Conservation (phyloP, 129 eudicot genomes). For the Flaveria linearis region DNA sequence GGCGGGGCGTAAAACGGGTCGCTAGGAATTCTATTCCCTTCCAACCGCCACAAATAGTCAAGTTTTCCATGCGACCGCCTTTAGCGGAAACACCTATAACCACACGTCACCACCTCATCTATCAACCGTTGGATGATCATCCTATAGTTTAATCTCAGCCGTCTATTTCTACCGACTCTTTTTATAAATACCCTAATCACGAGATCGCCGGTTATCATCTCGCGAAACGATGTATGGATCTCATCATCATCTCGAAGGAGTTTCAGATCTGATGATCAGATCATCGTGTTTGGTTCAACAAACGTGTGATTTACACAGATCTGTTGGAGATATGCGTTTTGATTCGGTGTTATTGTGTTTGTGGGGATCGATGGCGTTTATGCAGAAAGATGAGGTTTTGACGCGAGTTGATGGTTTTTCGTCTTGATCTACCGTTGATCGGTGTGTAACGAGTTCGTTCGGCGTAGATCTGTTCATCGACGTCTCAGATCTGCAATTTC, state of each 20-base stretch:
- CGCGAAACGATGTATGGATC: neutral
- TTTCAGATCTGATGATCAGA: neutral
- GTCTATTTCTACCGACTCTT: conserved; percentile 16
- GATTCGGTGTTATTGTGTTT: neutral
- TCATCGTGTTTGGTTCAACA: neutral
- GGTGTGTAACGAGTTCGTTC: no score
- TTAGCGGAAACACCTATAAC: conserved; percentile 9
- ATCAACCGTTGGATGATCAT: conserved; percentile 21
- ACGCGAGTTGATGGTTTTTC: conserved; percentile 1
- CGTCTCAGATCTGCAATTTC: conserved; percentile 7
- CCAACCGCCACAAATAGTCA: conserved; percentile 1
- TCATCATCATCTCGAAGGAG: neutral
- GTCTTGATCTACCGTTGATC: conserved; percentile 2
- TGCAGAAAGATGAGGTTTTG: conserved; percentile 4
- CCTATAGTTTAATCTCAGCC: conserved; percentile 13
- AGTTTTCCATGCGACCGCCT: conserved; percentile 29
- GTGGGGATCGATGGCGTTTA: neutral
- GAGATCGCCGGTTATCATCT: neutral
- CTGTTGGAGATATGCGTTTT: conserved; percentile 14
- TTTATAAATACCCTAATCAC: conserved; percentile 22
- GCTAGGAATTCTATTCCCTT: neutral
- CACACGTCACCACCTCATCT: conserved; percentile 27
- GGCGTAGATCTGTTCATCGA: conserved; percentile 1
- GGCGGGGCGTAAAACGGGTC: neutral
- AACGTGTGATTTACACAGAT: neutral